phyloP scores from a whole-genome alignment of 2,329 filamentous ascomycete species.

The Paraphoma chrysanthemicola region DNA sequence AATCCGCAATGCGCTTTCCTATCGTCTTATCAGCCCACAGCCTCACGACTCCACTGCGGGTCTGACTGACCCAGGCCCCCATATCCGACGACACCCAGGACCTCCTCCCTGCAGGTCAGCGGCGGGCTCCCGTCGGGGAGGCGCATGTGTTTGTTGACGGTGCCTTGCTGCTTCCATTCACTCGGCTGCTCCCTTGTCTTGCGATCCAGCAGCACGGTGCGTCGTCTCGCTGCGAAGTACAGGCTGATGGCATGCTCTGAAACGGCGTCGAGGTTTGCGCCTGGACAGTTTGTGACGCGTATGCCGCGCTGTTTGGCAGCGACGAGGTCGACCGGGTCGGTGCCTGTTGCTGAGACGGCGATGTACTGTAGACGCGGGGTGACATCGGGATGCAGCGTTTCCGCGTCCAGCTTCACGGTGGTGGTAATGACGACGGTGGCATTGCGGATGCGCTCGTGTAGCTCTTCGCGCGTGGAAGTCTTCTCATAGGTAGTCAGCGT shows the following conservation, averaged over 20 bases:
- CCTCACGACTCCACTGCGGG: background rate
- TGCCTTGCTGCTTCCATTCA: slow-evolving; percentile 52
- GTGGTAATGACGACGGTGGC: slow-evolving; percentile 57
- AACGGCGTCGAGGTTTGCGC: slow-evolving; percentile 57
- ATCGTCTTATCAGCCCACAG: slow-evolving; percentile 13
- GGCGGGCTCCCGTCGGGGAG: slow-evolving; percentile 49
- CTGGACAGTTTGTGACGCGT: slow-evolving; percentile 55
- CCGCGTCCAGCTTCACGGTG: slow-evolving; percentile 50
- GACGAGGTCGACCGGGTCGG: slow-evolving; percentile 55
- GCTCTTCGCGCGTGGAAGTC: slow-evolving; percentile 31
- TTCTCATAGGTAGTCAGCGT: slow-evolving; percentile 49
- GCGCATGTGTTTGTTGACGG: slow-evolving; percentile 39
- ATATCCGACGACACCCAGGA: slow-evolving; percentile 59
- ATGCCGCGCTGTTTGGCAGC: slow-evolving; percentile 54
- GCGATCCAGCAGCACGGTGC: slow-evolving; percentile 44
- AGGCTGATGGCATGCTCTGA: slow-evolving; percentile 60
- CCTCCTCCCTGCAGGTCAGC: slow-evolving; percentile 57
- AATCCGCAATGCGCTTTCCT: slow-evolving; percentile 53
- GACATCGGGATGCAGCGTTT: slow-evolving; percentile 44
- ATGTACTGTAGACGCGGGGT: slow-evolving; percentile 55
- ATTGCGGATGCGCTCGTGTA: slow-evolving; percentile 52
- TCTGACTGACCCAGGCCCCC: slow-evolving; percentile 52
- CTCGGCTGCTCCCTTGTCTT: slow-evolving; percentile 35
- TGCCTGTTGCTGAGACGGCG: slow-evolving; percentile 56
- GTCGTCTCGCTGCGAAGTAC: slow-evolving; percentile 56